Base-by-base conservation (phyloP, 1,139 yeast genomes). In the Candida albicans region DNA sequence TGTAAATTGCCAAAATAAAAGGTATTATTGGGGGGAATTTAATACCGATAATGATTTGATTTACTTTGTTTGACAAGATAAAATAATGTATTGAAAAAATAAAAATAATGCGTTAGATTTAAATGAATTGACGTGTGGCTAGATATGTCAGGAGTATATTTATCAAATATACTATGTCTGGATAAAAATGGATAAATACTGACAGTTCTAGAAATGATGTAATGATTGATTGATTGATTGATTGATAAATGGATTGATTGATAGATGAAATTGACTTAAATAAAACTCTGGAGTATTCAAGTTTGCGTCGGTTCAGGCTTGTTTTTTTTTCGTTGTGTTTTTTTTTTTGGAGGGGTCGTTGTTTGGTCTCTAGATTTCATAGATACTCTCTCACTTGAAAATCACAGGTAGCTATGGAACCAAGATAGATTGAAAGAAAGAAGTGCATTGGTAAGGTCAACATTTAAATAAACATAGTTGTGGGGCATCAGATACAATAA, bases 191-290 rank as follows among this genome's bases (percentile, higher is more conserved):
- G 5, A 5, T 18, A 18, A 18, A 26, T 13, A 27, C 14, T 15
- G 38, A 3, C 28, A 12, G 11, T 37, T 22, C 8, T 18, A 10
- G 8, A 10, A 22, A 25, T 8, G 7, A 6, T 22, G 29, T 22
- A n/a, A 14, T 7, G 14, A 32, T 31, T 14, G n/a, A 18, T 15
- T 30, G 28, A 24, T 18, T 28, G 24, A n/a, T 32, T 9, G 31
- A 26, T 11, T 43, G 39, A 36, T 39, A 32, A 40, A 42, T 39
- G 32, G 45, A 42, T 42, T 42, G 40, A 33, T 39, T 24, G 25
- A 24, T 4, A 8, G 29, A 27, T 27, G n/a, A n/a, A n/a, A n/a
- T n/a, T n/a, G n/a, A n/a, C n/a, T n/a, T n/a, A 18, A 18, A 5
- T 18, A 18, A 18, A 18, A 18, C 22, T 18, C 22, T 18, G 22